Percentiles rank a stretch among this genome's conserved stretches.
Conservation (phyloP, 257 asterid genomes). For the Ballota nigra region DNA sequence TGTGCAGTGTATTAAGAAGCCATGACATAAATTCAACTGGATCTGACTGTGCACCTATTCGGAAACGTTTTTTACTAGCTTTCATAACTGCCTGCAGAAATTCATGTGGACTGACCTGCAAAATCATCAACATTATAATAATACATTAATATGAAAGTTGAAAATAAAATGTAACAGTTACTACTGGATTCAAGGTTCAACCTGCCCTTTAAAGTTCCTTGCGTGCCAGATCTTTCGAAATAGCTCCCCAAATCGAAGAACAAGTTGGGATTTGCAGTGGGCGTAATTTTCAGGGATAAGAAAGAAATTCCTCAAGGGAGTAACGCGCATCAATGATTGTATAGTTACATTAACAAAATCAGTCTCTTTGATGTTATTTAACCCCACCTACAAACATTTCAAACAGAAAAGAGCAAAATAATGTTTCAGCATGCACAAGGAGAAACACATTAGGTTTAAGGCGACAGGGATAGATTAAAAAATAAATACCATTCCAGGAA, state of each 20-base stretch:
- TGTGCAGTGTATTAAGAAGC: constrained; percentile 86
- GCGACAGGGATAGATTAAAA: constrained; percentile 17
- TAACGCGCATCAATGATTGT: constrained; percentile 95
- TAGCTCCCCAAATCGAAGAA: constrained; percentile 96
- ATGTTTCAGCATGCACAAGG: not conserved
- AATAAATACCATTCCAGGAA: constrained; percentile 87
- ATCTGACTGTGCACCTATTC: constrained; percentile 91
- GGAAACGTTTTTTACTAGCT: constrained; percentile 83
- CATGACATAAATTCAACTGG: constrained; percentile 97
- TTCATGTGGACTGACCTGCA: constrained; percentile 99
- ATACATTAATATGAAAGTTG: constrained; percentile 3
- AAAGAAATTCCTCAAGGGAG: constrained; percentile 97
- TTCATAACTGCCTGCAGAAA: constrained; percentile 96
- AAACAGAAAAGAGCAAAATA: not conserved
- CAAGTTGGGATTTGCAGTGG: constrained; percentile 85
- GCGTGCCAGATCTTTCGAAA: constrained; percentile 96
- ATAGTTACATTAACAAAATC: constrained; percentile 95
- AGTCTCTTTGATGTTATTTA: constrained; percentile 95
- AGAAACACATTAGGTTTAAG: not conserved
- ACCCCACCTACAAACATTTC: constrained; percentile 68
- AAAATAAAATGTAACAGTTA: not conserved
- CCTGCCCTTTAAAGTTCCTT: constrained; percentile 97
- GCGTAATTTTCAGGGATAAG: constrained; percentile 88
- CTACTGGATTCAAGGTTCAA: constrained; percentile 24
- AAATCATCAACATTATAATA: constrained; percentile 20